Conservation (phyloP, 2,329 filamentous ascomycete species). For the Penicillium rolfsii region DNA sequence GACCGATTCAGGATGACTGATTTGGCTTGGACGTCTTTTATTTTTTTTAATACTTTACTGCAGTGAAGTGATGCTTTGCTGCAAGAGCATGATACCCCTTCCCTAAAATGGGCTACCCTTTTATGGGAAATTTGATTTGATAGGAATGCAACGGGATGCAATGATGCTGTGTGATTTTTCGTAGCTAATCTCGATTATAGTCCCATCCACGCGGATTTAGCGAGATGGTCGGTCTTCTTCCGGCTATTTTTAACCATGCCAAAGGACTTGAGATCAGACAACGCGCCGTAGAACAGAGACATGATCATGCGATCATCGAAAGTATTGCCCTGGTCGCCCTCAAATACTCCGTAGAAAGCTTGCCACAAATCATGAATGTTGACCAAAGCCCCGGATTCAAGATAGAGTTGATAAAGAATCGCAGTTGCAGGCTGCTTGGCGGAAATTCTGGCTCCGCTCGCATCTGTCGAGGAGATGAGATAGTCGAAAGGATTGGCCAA, state of each 20-base stretch:
- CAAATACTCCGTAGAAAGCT: conserved; percentile 61
- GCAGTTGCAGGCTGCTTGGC: conserved; percentile 61
- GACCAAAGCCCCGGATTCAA: conserved; percentile 64
- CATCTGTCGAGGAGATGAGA: conserved; percentile 54
- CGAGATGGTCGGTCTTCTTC: conserved; percentile 90
- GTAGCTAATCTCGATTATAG: conserved; percentile 32
- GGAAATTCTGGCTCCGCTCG: conserved; percentile 44
- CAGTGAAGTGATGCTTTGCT: conserved; percentile 17
- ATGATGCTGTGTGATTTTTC: conserved; percentile 6
- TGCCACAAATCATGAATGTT: conserved; percentile 66
- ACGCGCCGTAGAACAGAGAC: conserved; percentile 78
- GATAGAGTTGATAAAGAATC: conserved; percentile 64
- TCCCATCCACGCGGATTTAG: conserved; percentile 81
- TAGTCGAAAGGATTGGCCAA: conserved; percentile 64
- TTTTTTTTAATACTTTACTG: conserved; percentile 18
- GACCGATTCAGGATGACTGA: conserved; percentile 40
- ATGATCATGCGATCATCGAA: conserved; percentile 50
- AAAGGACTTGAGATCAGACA: conserved; percentile 82
- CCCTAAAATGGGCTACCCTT: conserved; percentile 13
- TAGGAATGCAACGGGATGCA: conserved; percentile 8
- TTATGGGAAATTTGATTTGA: conserved; percentile 20
- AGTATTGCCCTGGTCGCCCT: conserved; percentile 35
- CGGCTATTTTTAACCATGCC: conserved; percentile 87
- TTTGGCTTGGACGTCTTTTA: not conserved
- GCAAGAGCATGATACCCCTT: conserved; percentile 39